These are phyloP conservation scores for Phytopythium montanum DNA, from an alignment of 352 stramenopile genomes.

Conservation along the genomic window DNA sequence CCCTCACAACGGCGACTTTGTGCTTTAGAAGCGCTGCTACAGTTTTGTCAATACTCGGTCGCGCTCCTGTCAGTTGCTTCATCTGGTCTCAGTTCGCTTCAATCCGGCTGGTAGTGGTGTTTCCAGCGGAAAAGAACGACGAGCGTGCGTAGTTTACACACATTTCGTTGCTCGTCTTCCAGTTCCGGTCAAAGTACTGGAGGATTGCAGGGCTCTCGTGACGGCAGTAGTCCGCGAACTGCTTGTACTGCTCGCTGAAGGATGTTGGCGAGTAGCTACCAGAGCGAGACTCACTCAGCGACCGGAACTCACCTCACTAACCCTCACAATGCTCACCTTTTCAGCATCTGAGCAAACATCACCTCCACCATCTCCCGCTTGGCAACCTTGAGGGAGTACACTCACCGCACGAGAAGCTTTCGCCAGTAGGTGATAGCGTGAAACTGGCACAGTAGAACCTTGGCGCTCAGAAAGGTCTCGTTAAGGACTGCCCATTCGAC, in stretches of 20 bases:
- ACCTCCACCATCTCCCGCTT: not conserved
- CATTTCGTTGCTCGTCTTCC: slow-evolving; percentile 7
- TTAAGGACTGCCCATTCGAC: slow-evolving; percentile 9
- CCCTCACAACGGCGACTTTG: no score
- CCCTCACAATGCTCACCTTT: slow-evolving; percentile 1
- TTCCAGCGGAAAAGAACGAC: slow-evolving; percentile 5
- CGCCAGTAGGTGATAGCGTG: not conserved
- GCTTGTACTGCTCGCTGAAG: no score
- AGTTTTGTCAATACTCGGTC: not conserved
- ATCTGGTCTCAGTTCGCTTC: slow-evolving; percentile 10
- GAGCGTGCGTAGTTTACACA: slow-evolving; percentile 6
- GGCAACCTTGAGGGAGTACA: not conserved
- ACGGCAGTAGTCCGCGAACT: not conserved
- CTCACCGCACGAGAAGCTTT: not conserved
- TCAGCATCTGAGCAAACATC: not conserved
- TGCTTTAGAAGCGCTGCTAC: not conserved
- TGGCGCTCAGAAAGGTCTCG: not conserved
- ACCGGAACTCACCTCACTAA: no score
- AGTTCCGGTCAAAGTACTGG: slow-evolving; percentile 11
- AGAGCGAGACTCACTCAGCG: no score
- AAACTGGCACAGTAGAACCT: slow-evolving; percentile 5
- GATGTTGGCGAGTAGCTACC: no score
- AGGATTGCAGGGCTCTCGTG: no score
- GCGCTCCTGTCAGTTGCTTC: slow-evolving; percentile 7
- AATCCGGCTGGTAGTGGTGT: slow-evolving; percentile 12